Percentiles rank a stretch among this genome's conserved stretches.
Conservation (phyloP, 345 rosid genomes). For the Pistacia integerrima region DNA sequence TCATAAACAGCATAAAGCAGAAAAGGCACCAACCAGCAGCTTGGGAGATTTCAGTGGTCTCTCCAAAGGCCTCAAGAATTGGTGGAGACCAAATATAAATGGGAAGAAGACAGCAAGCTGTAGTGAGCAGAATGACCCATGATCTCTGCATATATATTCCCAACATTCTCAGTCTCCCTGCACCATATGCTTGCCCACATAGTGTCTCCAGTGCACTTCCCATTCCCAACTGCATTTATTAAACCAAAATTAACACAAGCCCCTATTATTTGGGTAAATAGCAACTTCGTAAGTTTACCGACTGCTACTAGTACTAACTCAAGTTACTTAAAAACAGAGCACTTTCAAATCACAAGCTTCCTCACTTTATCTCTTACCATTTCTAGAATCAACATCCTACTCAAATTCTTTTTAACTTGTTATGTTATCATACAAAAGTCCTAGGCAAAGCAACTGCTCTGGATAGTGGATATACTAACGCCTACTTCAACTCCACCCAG, state of each 20-base stretch:
- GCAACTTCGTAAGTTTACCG: too few relatives aligned
- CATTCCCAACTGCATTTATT: conserved; percentile 73
- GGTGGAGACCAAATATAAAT: conserved; percentile 88
- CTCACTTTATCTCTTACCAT: too few relatives aligned
- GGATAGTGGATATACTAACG: too few relatives aligned
- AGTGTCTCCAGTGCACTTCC: conserved; percentile 93
- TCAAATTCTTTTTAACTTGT: too few relatives aligned
- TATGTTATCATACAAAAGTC: background rate
- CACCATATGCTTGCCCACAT: conserved; percentile 95
- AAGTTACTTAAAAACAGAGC: background rate
- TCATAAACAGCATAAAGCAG: background rate
- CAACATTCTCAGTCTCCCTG: conserved; percentile 73
- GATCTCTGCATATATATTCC: conserved; percentile 97
- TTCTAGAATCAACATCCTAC: too few relatives aligned
- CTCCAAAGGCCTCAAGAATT: conserved; percentile 67
- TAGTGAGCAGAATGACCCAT: conserved; percentile 74
- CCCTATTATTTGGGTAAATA: background rate
- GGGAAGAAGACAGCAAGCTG: conserved; percentile 68
- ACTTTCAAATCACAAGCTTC: too few relatives aligned
- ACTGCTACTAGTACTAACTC: background rate
- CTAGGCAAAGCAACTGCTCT: background rate
- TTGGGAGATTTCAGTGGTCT: conserved; percentile 67
- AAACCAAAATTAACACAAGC: background rate
- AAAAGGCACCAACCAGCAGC: conserved; percentile 63
- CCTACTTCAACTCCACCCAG: too few relatives aligned